Percentiles rank a stretch among this genome's conserved stretches.
These are phyloP conservation scores for Peronosclerospora sorghi DNA, from an alignment of 352 stramenopile species.

Conservation along the genomic window DNA sequence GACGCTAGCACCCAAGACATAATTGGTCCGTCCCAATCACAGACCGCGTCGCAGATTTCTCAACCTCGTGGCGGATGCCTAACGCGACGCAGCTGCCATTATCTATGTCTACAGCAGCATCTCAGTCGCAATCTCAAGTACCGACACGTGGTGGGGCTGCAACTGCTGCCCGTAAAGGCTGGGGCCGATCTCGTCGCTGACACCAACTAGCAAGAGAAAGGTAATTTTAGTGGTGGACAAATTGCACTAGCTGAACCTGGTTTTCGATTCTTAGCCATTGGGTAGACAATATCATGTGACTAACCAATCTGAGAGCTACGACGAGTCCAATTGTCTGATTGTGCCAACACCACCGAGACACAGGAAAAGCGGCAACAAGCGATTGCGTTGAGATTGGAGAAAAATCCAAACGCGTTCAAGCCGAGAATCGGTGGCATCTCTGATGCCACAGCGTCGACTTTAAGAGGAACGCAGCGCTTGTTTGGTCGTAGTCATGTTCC, in stretches of 20 bases:
- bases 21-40: slow-evolving; percentile 18
- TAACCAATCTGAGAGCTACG: too few species aligned
- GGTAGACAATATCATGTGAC: too few species aligned
- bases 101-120: slow-evolving; percentile 54
- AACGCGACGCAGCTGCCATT: slow-evolving; percentile 59
- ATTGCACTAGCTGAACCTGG: not conserved
- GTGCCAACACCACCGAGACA: slow-evolving; percentile 80
- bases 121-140: slow-evolving; percentile 33
- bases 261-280: too few species aligned
- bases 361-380: slow-evolving; percentile 66
- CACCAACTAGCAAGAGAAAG: slow-evolving; percentile 1
- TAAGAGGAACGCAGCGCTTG: slow-evolving; percentile 7
- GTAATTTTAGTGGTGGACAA: not conserved
- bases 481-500: slow-evolving; percentile 7
- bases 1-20: slow-evolving; percentile 5
- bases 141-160: slow-evolving; percentile 7
- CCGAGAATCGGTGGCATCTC: slow-evolving; percentile 84
- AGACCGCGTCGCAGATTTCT: slow-evolving; percentile 34
- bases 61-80: slow-evolving; percentile 9
- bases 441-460: slow-evolving; percentile 4
- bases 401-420: slow-evolving; percentile 94
- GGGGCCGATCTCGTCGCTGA: slow-evolving; percentile 52
- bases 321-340: slow-evolving; percentile 89
- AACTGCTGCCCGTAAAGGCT: slow-evolving; percentile 40
- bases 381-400: slow-evolving; percentile 83